Evolutionary conservation across 1,139 yeast genomes (phyloP), one percentile per base, ranked within the genome.

Genomic region (Zygoascus meyerae): DNA sequence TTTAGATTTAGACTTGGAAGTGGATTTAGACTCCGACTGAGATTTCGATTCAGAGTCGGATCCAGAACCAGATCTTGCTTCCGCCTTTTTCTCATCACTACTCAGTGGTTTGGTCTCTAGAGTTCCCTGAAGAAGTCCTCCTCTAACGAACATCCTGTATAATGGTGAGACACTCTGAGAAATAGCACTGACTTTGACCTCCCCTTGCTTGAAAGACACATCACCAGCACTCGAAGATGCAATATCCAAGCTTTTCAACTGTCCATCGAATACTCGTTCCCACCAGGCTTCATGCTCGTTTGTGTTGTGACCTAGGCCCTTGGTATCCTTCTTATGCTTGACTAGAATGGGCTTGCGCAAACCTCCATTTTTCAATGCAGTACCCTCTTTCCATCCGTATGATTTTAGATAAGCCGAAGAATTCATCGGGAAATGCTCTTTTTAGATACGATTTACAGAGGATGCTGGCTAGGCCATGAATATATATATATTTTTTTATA

Each of bases 201-300:
- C 66, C n/a, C 59, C 60, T 46, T 63, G 65, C 9, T 50, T 51
- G 49, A 72, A 70, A 2, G 55, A 61, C 11, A 76, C 66, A 2
- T 63, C 69, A 2, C 53, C 55, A 1, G 60, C 56, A 15, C 63
- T 67, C 6, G 31, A 21, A 1, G 64, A 61, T 29, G 61, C 70
- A 6, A 89, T 92, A 49, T 86, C 90, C 42, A 92, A 64, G 16
- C 79, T 77, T 61, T 86, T 86, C 53, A 92, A 74, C 58, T 89
- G 96, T 1, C 96, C 96, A 65, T 92, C 97, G 67, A 92, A 92
- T 42, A 90, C 71, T 55, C 84, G 75, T 56, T 92, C 97, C 98
- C 98, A 92, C 98, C 98, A 92, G 45, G 86, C 83, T 59, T 89
- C 97, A 16, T 83, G 81, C 32, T 81, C 84, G 45, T 74, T 74